Evolutionary conservation across 2,329 filamentous ascomycete genomes (phyloP), one percentile per base, ranked within the genome.

Genomic region (Penicillium sp.): DNA sequence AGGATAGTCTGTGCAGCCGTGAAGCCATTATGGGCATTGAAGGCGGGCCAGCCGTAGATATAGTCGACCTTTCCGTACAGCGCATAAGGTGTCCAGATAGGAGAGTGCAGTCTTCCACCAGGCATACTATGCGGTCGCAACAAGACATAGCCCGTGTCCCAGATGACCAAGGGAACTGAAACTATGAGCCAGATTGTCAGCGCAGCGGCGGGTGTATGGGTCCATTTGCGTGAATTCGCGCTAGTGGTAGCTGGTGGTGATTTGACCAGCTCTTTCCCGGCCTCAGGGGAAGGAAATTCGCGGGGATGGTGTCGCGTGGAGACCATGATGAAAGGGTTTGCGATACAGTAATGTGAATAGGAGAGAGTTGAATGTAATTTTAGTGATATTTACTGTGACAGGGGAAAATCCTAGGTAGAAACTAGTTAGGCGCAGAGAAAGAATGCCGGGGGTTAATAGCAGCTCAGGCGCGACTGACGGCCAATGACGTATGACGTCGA

Each of bases 111-210:
- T 47, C 75, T 76, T 17, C 91, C 91, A 65, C 90, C 90, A 0
- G 87, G 85, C 89, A 96, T 94, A 57, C 86, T 89, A 74, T 88
- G 84, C 31, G 92, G 92, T 21, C 92, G 89, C 53, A 90, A 78
- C 47, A 96, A 79, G 39, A 96, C 86, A 78, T 96, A 96, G 57
- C 80, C 79, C 31, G 84, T 84, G 77, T 96, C 92, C 92, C 92
- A 96, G 50, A 85, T 70, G 49, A 96, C 90, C 59, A 96, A 82
- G 1, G 90, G 90, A 17, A 94, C 77, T 21, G 89, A 92, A 60
- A 93, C 62, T 58, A 82, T 75, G 27, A 96, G 81, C 91, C 91
- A 96, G 62, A 86, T 64, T 43, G 91, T 81, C 23, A 84, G 79
- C 13, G 86, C 69, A 51, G 81, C 81, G 13, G 83, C 83, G 3